Percentiles rank a stretch among this genome's conserved stretches.
Evolutionary conservation across 331 rosid genomes (phyloP).

Genomic region (Arachis monticola): DNA sequence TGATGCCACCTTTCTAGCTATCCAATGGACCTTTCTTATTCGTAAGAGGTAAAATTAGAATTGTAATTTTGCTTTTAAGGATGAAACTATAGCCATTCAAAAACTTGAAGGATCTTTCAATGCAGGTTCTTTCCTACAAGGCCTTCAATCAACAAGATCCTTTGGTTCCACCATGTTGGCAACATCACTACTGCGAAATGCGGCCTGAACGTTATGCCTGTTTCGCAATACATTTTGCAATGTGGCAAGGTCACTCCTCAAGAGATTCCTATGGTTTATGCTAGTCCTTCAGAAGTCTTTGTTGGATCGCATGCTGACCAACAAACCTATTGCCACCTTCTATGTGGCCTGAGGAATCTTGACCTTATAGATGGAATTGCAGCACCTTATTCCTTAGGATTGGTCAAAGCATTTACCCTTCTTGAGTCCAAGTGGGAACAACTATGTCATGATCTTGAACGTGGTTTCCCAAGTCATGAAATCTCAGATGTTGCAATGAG

Average conservation of each 20-base stretch:
- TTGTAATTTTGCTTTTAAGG: no score
- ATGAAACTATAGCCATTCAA: no score
- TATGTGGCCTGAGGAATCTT: constrained; percentile 58
- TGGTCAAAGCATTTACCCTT: constrained; percentile 48
- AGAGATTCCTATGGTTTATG: constrained; percentile 30
- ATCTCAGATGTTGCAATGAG: constrained; percentile 55
- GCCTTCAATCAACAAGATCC: constrained; percentile 52
- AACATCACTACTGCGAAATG: constrained; percentile 55
- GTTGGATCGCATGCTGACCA: constrained; percentile 63
- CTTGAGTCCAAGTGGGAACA: constrained; percentile 66
- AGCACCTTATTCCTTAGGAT: constrained; percentile 62
- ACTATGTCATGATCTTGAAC: constrained; percentile 58
- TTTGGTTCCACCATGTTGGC: constrained; percentile 61
- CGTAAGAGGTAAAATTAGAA: constrained; percentile 43
- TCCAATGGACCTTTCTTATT: constrained; percentile 47
- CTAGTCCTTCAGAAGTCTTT: constrained; percentile 67
- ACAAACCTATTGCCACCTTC: constrained; percentile 73
- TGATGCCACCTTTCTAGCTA: constrained; percentile 55
- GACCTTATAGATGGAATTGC: constrained; percentile 55
- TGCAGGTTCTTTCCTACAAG: constrained; percentile 66
- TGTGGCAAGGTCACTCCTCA: constrained; percentile 47
- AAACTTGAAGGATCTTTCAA: neutral
- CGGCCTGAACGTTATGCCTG: constrained; percentile 78
- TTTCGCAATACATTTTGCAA: constrained; percentile 61
- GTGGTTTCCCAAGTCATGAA: constrained; percentile 53